Base-by-base conservation (phyloP, 2,329 filamentous ascomycete species). In the Zelopaecilomyces penicillatus region DNA sequence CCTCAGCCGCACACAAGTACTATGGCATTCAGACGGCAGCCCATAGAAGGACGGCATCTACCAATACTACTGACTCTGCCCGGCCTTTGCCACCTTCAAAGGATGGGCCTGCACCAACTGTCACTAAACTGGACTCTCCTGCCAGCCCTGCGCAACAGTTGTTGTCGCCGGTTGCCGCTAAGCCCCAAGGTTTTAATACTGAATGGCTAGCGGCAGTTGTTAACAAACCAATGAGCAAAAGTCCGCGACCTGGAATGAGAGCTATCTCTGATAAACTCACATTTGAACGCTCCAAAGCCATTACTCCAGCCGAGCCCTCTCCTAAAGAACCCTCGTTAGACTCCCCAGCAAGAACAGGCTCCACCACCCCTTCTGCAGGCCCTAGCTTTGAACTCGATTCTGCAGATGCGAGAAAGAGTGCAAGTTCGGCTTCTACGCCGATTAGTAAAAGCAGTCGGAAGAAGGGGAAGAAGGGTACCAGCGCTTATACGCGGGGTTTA, bases 391-490 rank as follows among this genome's bases (percentile, higher is more conserved):
- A 94, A 41, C 74, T 90, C 1, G 87, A 91, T 42, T 88, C 85
- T 36, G 78, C 82, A 0, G 83, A 85, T 54, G 68, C 72, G 1
- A 73, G 76, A 39, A 82, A 78, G 61, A 77, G 71, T 37, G 71
- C 74, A 4, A 73, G 69, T 50, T 70, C 73, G 2, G 60, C 65
- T 5, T 63, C 67, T 4, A 74, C 75, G 3, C 64, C 71, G 3
- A 62, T 69, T 28, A 74, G 67, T 60, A 67, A 71, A 58, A 65
- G 68, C 56, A 69, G 65, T 44, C 69, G 74, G 57, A 75, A 83
- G 75, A 90, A 91, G 65, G 80, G 82, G 42, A 98, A 98, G 70
- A 94, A 97, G 62, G 83, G 88, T 46, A 98, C 93, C 0, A 96
- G 90, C 57, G 93, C 93, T 1, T 98, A 97, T 65, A 87, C 83